A percentile compares a stretch with the other conserved stretches of the same genome.
phyloP scores from a whole-genome alignment of 352 stramenopile genomes.

The Pythium angustatum region DNA sequence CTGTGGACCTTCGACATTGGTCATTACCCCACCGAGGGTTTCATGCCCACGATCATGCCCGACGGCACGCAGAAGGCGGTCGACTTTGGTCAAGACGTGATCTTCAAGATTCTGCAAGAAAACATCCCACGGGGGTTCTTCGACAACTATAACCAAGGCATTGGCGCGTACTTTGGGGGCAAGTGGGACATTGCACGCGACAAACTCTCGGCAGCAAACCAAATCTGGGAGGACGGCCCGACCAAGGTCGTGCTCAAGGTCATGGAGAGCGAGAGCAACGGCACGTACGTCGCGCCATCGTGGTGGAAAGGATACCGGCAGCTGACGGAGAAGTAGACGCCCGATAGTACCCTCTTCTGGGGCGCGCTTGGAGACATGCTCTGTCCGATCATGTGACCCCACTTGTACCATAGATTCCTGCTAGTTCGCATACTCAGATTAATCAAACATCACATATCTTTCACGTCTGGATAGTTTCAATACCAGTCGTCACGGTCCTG shows the following conservation, averaged over 20 bases:
- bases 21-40: conserved; percentile 63
- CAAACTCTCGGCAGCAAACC: conserved; percentile 87
- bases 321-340: conserved; percentile 90
- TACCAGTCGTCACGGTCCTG: neutral
- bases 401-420: conserved; percentile 32
- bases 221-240: conserved; percentile 88
- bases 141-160: conserved; percentile 89
- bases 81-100: conserved; percentile 74
- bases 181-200: conserved; percentile 88
- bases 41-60: conserved; percentile 45
- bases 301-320: conserved; percentile 93
- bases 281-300: conserved; percentile 71
- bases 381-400: neutral
- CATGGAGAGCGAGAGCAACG: conserved; percentile 90
- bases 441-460: conserved; percentile 8
- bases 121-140: conserved; percentile 88
- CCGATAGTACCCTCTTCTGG: too few species aligned
- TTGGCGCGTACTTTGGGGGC: conserved; percentile 92
- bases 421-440: conserved; percentile 14
- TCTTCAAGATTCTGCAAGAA: conserved; percentile 76
- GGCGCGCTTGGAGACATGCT: too few species aligned
- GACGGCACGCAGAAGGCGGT: conserved; percentile 82
- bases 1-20: conserved; percentile 95
- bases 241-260: conserved; percentile 91
- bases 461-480: neutral